Conservation (phyloP, 495 filamentous ascomycete genomes). For the Penicillium odoratum region DNA sequence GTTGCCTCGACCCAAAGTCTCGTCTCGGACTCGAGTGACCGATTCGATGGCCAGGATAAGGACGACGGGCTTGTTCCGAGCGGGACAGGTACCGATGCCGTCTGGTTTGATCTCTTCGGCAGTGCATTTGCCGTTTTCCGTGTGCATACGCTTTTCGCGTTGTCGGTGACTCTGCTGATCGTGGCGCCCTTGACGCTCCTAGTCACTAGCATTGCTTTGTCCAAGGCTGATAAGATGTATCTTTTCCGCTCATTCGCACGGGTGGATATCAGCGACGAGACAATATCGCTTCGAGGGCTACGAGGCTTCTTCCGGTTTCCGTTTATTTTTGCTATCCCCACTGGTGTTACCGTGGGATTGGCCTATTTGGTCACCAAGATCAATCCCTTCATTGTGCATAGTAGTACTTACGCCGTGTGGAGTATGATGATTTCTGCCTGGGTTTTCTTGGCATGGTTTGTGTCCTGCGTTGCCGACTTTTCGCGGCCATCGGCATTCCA, state of each 20-base stretch:
- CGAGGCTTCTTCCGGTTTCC: slow-evolving; percentile 84
- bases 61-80: slow-evolving; percentile 65
- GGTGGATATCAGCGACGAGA: slow-evolving; percentile 56
- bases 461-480: slow-evolving; percentile 78
- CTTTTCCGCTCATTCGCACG: slow-evolving; percentile 67
- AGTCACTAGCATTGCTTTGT: slow-evolving; percentile 63
- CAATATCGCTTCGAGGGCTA: slow-evolving; percentile 68
- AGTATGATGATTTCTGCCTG: slow-evolving; percentile 83
- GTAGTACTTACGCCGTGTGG: slow-evolving; percentile 81
- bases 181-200: slow-evolving; percentile 72
- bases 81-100: slow-evolving; percentile 66
- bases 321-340: slow-evolving; percentile 68
- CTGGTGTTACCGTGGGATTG: slow-evolving; percentile 66
- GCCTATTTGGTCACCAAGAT: slow-evolving; percentile 76
- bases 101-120: slow-evolving; percentile 96
- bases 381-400: slow-evolving; percentile 86
- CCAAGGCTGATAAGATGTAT: slow-evolving; percentile 73
- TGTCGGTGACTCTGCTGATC: slow-evolving; percentile 80
- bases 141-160: slow-evolving; percentile 79
- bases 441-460: slow-evolving; percentile 78
- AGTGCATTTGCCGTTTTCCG: slow-evolving; percentile 74
- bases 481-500: slow-evolving; percentile 85
- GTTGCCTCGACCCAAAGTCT: slow-evolving; percentile 69
- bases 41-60: slow-evolving; percentile 61
- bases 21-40: slow-evolving; percentile 65